phyloP scores from a whole-genome alignment of 2,329 filamentous ascomycete species.

The Paramyrothecium roridum region DNA sequence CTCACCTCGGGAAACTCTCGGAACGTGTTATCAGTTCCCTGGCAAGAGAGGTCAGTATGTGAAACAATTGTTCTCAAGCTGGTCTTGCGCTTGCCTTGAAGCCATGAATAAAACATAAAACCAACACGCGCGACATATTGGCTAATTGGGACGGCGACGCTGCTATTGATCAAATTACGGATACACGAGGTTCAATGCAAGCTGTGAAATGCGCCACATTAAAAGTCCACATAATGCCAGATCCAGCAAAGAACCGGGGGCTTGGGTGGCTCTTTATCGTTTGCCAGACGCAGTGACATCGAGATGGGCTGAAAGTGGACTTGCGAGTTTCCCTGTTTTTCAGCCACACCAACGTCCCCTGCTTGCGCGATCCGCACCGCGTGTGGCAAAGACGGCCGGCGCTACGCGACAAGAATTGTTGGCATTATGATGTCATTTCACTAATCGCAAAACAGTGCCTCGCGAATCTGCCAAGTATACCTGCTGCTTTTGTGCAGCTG shows the following conservation, averaged over 20 bases:
- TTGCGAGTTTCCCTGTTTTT: background rate
- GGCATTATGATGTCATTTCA: background rate
- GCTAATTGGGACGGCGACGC: background rate
- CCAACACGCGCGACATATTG: slow-evolving; percentile 50
- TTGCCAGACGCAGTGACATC: background rate
- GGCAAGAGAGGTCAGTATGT: slow-evolving; percentile 1
- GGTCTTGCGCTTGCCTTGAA: slow-evolving; percentile 54
- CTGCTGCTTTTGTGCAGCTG: too few relatives aligned
- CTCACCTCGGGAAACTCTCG: slow-evolving; percentile 56
- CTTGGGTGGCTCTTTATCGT: background rate
- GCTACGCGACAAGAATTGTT: background rate
- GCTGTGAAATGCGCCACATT: background rate
- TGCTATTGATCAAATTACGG: background rate
- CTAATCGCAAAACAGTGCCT: background rate
- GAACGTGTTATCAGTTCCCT: slow-evolving; percentile 70
- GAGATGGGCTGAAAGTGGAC: background rate
- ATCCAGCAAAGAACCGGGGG: background rate
- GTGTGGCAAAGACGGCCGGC: background rate
- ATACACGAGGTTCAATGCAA: background rate
- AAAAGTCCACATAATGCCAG: background rate
- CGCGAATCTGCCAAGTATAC: too few relatives aligned
- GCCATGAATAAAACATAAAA: slow-evolving; percentile 73
- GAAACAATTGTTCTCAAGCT: background rate
- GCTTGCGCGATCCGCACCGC: background rate
- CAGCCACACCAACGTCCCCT: background rate